A percentile compares a stretch with the other conserved stretches of the same genome.
Conservation (phyloP, 192 early-diverging fungal genomes). For the Coemansia sp. region DNA sequence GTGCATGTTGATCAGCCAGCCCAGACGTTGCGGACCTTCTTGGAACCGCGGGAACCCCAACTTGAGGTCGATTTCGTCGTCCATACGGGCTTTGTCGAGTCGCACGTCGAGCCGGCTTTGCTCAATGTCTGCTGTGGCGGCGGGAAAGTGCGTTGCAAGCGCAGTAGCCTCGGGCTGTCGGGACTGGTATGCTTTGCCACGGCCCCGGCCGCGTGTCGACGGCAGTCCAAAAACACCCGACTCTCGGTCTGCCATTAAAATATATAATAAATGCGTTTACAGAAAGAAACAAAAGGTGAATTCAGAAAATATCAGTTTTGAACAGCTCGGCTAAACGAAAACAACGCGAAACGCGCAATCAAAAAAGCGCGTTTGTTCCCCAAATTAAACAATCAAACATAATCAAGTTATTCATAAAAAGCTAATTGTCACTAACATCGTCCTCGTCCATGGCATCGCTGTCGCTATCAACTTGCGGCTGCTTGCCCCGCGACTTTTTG, state of each 20-base stretch:
- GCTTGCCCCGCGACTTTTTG: constrained; percentile 4
- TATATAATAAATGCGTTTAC: background rate
- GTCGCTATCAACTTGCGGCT: background rate
- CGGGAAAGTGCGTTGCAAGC: background rate
- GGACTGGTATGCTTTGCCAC: constrained; percentile 5
- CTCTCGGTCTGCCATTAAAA: background rate
- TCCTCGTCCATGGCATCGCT: constrained; percentile 18
- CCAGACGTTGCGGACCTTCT: constrained; percentile 69
- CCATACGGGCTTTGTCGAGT: constrained; percentile 29
- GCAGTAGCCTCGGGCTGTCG: constrained; percentile 6
- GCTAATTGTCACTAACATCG: constrained; percentile 4
- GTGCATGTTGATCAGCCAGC: constrained; percentile 98
- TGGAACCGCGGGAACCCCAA: constrained; percentile 70
- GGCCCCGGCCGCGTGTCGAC: constrained; percentile 17
- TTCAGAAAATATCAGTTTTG: too few species aligned
- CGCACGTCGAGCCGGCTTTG: constrained; percentile 2
- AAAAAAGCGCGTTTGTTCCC: background rate
- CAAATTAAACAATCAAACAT: too few species aligned
- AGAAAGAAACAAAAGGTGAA: too few species aligned
- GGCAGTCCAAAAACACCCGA: constrained; percentile 27
- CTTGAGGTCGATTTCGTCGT: constrained; percentile 58
- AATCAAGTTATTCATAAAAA: background rate
- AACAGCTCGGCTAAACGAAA: too few species aligned
- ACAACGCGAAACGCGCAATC: too few species aligned
- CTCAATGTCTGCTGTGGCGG: background rate